phyloP scores from a whole-genome alignment of 768 basidiomycete genomes.

The Russula brevipes region DNA sequence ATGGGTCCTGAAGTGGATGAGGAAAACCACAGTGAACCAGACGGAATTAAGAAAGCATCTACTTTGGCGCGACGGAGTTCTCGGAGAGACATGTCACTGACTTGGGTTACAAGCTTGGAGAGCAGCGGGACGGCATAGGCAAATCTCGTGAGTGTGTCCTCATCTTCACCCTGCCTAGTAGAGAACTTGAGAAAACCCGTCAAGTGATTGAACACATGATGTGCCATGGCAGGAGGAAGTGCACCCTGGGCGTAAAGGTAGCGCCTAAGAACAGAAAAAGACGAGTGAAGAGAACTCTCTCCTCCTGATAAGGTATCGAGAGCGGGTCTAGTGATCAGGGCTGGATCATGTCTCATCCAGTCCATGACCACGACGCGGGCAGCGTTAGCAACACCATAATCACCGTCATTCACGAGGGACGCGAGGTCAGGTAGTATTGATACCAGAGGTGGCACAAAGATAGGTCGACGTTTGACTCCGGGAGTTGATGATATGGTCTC shows the following conservation, averaged over 20 bases:
- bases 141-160: conserved; percentile 47
- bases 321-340: conserved; percentile 55
- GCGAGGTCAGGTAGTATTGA: conserved; percentile 51
- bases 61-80: conserved; percentile 70
- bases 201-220: conserved; percentile 65
- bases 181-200: conserved; percentile 59
- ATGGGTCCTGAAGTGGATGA: conserved; percentile 53
- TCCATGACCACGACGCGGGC: conserved; percentile 57
- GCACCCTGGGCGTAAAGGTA: conserved; percentile 51
- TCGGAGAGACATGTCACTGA: conserved; percentile 65
- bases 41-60: conserved; percentile 62
- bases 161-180: conserved; percentile 40
- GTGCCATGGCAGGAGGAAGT: conserved; percentile 60
- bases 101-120: conserved; percentile 53
- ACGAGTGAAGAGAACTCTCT: conserved; percentile 41
- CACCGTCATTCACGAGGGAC: conserved; percentile 46
- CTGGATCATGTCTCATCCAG: conserved; percentile 70
- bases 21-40: conserved; percentile 66
- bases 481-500: conserved; percentile 2
- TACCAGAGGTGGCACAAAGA: conserved; percentile 61
- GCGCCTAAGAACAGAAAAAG: conserved; percentile 49
- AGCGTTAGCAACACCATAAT: conserved; percentile 49
- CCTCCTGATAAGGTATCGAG: conserved; percentile 55
- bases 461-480: conserved; percentile 52
- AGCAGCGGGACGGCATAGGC: conserved; percentile 54